phyloP scores from a whole-genome alignment of 495 filamentous ascomycete species.

The Tuber aestivum region DNA sequence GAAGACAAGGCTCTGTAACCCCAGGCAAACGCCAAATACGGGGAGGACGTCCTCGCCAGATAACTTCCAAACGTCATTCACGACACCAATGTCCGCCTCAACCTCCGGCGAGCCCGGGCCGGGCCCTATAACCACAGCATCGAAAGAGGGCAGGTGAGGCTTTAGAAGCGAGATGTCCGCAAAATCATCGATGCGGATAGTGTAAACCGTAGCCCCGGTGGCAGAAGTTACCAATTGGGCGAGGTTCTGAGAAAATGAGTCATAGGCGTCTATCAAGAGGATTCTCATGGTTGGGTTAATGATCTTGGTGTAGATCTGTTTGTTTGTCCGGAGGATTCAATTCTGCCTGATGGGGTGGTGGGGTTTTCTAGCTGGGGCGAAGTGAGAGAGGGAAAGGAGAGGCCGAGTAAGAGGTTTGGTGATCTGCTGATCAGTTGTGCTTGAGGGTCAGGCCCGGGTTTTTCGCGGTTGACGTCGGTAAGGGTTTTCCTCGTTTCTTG shows the following conservation, averaged over 20 bases:
- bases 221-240: conserved; percentile 64
- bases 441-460: background rate
- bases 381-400: background rate
- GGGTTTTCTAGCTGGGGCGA: background rate
- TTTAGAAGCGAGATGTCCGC: conserved; percentile 35
- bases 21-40: conserved; percentile 83
- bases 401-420: background rate
- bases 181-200: conserved; percentile 64
- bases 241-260: conserved; percentile 94
- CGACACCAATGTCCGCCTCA: conserved; percentile 78
- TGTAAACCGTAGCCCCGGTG: conserved; percentile 59
- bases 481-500: background rate
- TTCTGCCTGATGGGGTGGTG: background rate
- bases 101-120: conserved; percentile 50
- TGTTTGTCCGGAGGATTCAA: background rate
- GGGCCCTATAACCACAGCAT: conserved; percentile 27
- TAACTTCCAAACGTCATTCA: conserved; percentile 69
- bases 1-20: conserved; percentile 76
- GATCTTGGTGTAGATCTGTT: background rate
- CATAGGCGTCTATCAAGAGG: conserved; percentile 87
- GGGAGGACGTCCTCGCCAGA: conserved; percentile 56
- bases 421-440: background rate
- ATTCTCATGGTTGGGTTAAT: conserved; percentile 43
- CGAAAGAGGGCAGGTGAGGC: conserved; percentile 55
- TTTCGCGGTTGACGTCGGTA: background rate